Conservation (phyloP, 257 asterid genomes). For the Nicotiana sylvestris region DNA sequence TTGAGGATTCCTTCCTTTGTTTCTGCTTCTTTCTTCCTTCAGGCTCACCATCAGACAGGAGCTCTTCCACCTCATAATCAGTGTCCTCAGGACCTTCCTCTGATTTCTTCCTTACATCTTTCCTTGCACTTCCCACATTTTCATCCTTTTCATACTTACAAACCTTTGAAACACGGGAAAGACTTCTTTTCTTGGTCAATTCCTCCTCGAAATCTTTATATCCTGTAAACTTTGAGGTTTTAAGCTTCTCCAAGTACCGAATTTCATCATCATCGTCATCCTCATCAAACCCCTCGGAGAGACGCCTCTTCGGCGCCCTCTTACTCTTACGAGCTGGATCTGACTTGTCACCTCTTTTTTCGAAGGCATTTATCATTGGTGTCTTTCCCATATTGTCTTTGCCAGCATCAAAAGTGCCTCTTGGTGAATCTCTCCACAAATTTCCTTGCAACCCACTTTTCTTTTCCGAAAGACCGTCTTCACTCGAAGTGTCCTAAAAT, state of each 20-base stretch:
- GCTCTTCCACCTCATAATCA: constrained; percentile 55
- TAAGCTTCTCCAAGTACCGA: constrained; percentile 82
- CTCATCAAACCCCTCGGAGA: constrained; percentile 65
- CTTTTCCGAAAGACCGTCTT: constrained; percentile 40
- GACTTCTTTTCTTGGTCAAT: constrained; percentile 34
- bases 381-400: constrained; percentile 54
- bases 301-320: constrained; percentile 78
- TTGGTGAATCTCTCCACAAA: constrained; percentile 58
- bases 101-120: constrained; percentile 48
- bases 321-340: constrained; percentile 87
- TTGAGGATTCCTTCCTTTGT: constrained; percentile 56
- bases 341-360: constrained; percentile 51
- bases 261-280: constrained; percentile 86
- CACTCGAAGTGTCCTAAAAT: constrained; percentile 61
- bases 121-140: constrained; percentile 39
- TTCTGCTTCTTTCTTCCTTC: constrained; percentile 58
- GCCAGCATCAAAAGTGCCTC: constrained; percentile 37
- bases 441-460: constrained; percentile 51
- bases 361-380: constrained; percentile 33
- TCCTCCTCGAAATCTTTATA: constrained; percentile 50
- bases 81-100: constrained; percentile 47
- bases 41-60: constrained; percentile 46
- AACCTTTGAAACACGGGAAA: constrained; percentile 33
- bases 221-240: constrained; percentile 50
- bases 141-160: constrained; percentile 36